Evolutionary conservation across 768 basidiomycete species (phyloP).

Genomic region (Leccinum rimulosum): DNA sequence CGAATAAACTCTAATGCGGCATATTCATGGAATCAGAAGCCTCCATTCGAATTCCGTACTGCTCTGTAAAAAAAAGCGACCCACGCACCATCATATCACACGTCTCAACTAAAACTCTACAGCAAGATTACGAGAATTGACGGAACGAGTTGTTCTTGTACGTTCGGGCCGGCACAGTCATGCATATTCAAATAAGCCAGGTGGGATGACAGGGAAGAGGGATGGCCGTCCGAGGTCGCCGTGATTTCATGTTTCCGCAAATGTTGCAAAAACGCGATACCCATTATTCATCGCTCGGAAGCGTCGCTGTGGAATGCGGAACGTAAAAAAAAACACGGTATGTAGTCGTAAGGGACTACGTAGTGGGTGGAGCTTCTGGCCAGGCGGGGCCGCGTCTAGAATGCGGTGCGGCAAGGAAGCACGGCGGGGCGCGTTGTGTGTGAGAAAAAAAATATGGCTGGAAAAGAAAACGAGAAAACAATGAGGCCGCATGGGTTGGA

Average conservation of each 20-base stretch:
- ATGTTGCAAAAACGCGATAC: neutral
- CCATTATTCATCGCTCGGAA: neutral
- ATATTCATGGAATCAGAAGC: slow-evolving; percentile 17
- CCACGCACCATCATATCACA: slow-evolving; percentile 11
- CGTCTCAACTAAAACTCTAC: neutral
- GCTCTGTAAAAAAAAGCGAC: neutral
- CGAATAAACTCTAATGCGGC: slow-evolving; percentile 22
- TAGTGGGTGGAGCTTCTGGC: slow-evolving; percentile 8
- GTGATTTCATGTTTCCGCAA: neutral
- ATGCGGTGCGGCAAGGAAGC: slow-evolving; percentile 9
- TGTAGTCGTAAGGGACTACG: slow-evolving; percentile 4
- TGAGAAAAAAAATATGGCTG: neutral
- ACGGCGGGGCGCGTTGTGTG: neutral
- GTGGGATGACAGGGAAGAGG: slow-evolving; percentile 6
- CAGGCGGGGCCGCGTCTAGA: slow-evolving; percentile 9
- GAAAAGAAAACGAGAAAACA: neutral
- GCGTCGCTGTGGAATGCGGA: neutral
- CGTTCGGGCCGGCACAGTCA: slow-evolving; percentile 16
- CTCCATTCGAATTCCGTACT: slow-evolving; percentile 7
- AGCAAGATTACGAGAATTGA: slow-evolving; percentile 18
- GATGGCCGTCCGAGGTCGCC: neutral
- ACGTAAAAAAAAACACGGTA: neutral
- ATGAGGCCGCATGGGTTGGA: neutral
- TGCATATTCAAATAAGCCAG: slow-evolving; percentile 5
- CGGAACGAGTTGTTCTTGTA: neutral